A percentile compares a stretch with the other conserved stretches of the same genome.
Conservation (phyloP, 768 basidiomycete species). For the Saitozyma podzolica region DNA sequence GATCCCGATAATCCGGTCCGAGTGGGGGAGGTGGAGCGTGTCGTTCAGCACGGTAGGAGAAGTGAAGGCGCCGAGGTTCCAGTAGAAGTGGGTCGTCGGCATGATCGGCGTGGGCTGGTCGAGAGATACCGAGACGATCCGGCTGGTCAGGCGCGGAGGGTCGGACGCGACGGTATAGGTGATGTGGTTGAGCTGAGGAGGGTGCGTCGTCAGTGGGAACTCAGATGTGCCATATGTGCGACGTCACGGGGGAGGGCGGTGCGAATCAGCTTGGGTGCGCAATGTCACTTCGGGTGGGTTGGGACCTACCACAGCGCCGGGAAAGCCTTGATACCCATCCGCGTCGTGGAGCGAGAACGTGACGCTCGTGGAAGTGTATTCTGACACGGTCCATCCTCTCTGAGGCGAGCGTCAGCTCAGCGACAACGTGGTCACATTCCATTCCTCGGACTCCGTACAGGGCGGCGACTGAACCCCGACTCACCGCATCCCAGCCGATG, state of each 20-base stretch:
- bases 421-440: slow-evolving; percentile 1
- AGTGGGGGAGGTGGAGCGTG: slow-evolving; percentile 32
- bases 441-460: background rate
- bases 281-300: no score
- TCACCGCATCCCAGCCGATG: slow-evolving; percentile 60
- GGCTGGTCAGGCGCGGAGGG: slow-evolving; percentile 24
- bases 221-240: no score
- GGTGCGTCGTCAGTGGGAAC: background rate
- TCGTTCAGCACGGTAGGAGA: slow-evolving; percentile 30
- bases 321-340: slow-evolving; percentile 60
- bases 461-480: background rate
- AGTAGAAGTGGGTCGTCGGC: slow-evolving; percentile 44
- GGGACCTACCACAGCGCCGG: slow-evolving; percentile 52
- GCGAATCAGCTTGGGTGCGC: no score
- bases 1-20: slow-evolving; percentile 26
- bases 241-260: no score
- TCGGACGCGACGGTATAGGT: slow-evolving; percentile 26
- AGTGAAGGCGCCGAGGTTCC: slow-evolving; percentile 38
- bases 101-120: slow-evolving; percentile 36
- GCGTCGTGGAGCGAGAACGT: slow-evolving; percentile 61
- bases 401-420: background rate
- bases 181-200: slow-evolving; percentile 22
- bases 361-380: slow-evolving; percentile 57
- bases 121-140: slow-evolving; percentile 26
- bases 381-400: slow-evolving; percentile 61